Evolutionary conservation across 495 filamentous ascomycete species (phyloP).

Genomic region (Aspergillus sclerotiicarbonarius): DNA sequence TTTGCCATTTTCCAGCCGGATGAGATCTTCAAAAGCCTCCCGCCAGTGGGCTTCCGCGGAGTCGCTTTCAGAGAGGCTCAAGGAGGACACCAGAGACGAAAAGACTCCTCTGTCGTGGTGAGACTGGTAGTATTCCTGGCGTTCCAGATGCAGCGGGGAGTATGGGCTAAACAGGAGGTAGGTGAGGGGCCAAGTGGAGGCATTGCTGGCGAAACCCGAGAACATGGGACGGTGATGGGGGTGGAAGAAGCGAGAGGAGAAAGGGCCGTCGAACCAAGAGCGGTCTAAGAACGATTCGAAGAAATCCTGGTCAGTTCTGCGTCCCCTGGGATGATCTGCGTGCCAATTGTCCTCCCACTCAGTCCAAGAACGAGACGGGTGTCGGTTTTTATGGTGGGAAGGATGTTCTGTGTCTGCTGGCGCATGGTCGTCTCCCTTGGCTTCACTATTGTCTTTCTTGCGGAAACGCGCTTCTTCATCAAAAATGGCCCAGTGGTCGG

Average conservation of each 20-base stretch:
- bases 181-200: constrained; percentile 37
- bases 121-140: constrained; percentile 28
- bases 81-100: constrained; percentile 38
- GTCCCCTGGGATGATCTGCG: constrained; percentile 7
- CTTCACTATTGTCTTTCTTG: constrained; percentile 19
- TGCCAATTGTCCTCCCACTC: constrained; percentile 18
- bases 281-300: constrained; percentile 38
- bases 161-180: constrained; percentile 49
- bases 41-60: constrained; percentile 46
- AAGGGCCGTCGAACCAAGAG: constrained; percentile 32
- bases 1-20: constrained; percentile 49
- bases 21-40: constrained; percentile 56
- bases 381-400: constrained; percentile 1
- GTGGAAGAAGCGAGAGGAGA: constrained; percentile 31
- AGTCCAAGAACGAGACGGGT: constrained; percentile 6
- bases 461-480: constrained; percentile 25
- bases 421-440: constrained; percentile 17
- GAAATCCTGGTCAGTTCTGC: constrained; percentile 23
- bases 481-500: constrained; percentile 38
- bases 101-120: constrained; percentile 32
- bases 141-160: constrained; percentile 51
- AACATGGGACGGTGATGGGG: constrained; percentile 27
- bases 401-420: constrained; percentile 9
- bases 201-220: constrained; percentile 31
- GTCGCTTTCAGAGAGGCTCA: constrained; percentile 29